A percentile compares a stretch with the other conserved stretches of the same genome.
phyloP scores from a whole-genome alignment of 2,329 filamentous ascomycete species.

The Clarireedia hainanense region DNA sequence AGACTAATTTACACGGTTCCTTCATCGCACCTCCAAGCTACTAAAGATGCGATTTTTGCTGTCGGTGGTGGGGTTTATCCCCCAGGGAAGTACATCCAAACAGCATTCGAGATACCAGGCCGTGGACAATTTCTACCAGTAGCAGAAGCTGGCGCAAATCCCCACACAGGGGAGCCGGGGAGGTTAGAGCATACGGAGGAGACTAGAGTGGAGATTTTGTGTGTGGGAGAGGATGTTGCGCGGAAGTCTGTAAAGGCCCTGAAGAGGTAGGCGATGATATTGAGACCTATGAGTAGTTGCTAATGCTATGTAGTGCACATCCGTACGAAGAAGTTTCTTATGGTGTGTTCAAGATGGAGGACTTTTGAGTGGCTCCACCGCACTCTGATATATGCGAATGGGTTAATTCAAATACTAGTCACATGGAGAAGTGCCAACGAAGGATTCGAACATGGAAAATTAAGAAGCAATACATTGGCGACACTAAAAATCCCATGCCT shows the following conservation, averaged over 20 bases:
- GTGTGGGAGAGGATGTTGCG: slow-evolving; percentile 47
- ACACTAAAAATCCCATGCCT: neutral
- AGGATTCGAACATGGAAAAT: neutral
- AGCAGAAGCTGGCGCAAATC: slow-evolving; percentile 45
- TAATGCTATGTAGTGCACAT: neutral
- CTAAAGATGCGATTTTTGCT: slow-evolving; percentile 48
- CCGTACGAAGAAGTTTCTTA: neutral
- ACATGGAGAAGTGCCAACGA: neutral
- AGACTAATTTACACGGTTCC: slow-evolving; percentile 45
- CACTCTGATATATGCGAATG: too few relatives aligned
- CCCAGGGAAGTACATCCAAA: slow-evolving; percentile 46
- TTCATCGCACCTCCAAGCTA: slow-evolving; percentile 34
- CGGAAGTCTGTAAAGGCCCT: slow-evolving; percentile 52
- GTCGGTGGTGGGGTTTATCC: slow-evolving; percentile 47
- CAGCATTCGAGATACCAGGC: slow-evolving; percentile 43
- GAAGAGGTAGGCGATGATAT: slow-evolving; percentile 45
- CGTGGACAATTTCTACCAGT: slow-evolving; percentile 60
- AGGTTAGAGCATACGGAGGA: slow-evolving; percentile 52
- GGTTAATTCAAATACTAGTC: too few relatives aligned
- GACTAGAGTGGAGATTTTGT: slow-evolving; percentile 53
- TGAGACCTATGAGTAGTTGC: neutral
- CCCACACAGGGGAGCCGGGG: slow-evolving; percentile 51
- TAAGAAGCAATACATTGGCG: neutral
- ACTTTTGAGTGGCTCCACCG: neutral
- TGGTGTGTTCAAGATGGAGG: neutral